Base-by-base conservation (phyloP, 495 filamentous ascomycete genomes). In the Pseudomonodictys pantanalensis region DNA sequence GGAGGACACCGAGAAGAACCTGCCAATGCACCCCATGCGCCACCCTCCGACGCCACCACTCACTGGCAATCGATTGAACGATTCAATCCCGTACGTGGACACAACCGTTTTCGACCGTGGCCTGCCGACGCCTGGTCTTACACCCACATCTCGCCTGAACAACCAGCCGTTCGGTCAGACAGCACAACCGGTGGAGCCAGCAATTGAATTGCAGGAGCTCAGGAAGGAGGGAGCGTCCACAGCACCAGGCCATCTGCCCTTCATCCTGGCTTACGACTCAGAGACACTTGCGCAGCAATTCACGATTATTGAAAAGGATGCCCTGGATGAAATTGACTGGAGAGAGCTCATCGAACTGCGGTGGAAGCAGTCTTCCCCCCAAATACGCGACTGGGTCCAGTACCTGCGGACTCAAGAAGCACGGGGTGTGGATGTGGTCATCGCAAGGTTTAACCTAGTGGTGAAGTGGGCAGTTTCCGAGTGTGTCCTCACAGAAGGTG, bases 391-490 rank as follows among this genome's bases (percentile, higher is more conserved):
- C 58, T 99, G 95, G 95, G 90, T 96, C n/a, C 86, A 93, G 46
- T 97, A 93, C 68, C 81, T 99, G 11, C 82, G 83, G 26, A 81
- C 84, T n/a, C 83, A 86, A 15, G 85, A 95, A 58, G 87, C 87
- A 23, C 87, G 83, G 32, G 93, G 93, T 20, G 90, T 97, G 50
- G 93, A 97, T 65, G 79, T 99, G n/a, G 91, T 96, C 20, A 91
- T 96, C 64, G 90, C 92, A 18, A 88, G 95, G 32, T 97, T 97
- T 77, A 97, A 97, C 71, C 80, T 99, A 60, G 89, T 97, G 80
- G 92, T 95, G 48, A 97, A 96, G 77, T 99, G 95, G 95, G 86
- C 88, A 12, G 79, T 95, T 22, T 97, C 92, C 1, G 91, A 97
- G 70, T 83, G 92, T 65, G 83, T 97, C 26, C 77, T 99, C 35